Evolutionary conservation across 805 yeast genomes (phyloP).

Genomic region (Sugiyamaella smithiae): DNA sequence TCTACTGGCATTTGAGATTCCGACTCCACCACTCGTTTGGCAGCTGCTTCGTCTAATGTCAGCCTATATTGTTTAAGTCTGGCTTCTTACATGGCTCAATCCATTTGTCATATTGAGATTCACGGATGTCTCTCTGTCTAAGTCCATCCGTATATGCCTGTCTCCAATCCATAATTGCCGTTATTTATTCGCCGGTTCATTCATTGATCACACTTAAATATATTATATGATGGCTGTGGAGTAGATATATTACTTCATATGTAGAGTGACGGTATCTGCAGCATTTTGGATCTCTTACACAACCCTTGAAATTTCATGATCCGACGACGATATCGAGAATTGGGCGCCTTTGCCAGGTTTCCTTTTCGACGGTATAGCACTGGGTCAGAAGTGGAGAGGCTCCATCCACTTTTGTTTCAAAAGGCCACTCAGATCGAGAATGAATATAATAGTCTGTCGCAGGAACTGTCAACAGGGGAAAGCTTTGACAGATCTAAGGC

Average conservation of each 20-base stretch:
- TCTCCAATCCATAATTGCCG: constrained; percentile 3
- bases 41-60: constrained; percentile 22
- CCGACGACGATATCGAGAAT: neutral
- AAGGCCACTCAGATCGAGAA: constrained; percentile 44
- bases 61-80: neutral
- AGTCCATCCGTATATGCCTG: constrained; percentile 8
- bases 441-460: constrained; percentile 45
- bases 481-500: constrained; percentile 48
- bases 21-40: constrained; percentile 22
- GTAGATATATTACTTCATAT: no score
- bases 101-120: constrained; percentile 18
- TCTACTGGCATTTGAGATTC: constrained; percentile 6
- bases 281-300: no score
- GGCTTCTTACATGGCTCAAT: constrained; percentile 22
- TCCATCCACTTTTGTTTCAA: constrained; percentile 52
- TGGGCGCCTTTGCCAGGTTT: neutral
- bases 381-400: constrained; percentile 12
- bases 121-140: constrained; percentile 24
- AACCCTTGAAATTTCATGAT: neutral
- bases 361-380: neutral
- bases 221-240: no score
- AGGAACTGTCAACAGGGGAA: constrained; percentile 41
- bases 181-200: no score
- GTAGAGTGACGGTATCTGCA: no score
- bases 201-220: no score